phyloP scores from a whole-genome alignment of 192 early-diverging fungal species.

The Entrophospora sp. region DNA sequence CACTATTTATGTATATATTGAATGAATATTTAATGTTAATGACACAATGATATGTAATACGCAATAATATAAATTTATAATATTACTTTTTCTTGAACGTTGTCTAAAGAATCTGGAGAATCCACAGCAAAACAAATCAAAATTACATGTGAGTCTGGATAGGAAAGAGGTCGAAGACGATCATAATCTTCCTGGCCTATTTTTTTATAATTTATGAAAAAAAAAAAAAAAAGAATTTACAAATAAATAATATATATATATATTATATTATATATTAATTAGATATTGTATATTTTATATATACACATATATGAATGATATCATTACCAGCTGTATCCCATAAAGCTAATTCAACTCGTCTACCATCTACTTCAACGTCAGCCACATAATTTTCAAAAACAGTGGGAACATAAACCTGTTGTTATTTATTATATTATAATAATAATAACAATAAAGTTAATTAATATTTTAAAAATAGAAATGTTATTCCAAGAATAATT shows the following conservation, averaged over 20 bases:
- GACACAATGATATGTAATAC: no score
- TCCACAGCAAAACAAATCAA: conserved; percentile 90
- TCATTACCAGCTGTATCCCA: conserved; percentile 70
- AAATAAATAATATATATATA: no score
- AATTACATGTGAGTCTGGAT: conserved; percentile 87
- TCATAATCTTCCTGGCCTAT: conserved; percentile 93
- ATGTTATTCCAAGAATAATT: no score
- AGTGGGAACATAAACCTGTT: conserved; percentile 60
- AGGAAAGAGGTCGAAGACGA: conserved; percentile 83
- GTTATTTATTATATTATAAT: no score
- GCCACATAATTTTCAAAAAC: conserved; percentile 72
- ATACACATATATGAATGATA: neutral
- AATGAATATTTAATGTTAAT: no score
- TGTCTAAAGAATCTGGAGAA: conserved; percentile 73
- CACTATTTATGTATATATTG: no score
- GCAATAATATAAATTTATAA: neutral
- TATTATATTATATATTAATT: no score
- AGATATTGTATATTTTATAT: no score
- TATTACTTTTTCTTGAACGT: conserved; percentile 58
- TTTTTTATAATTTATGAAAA: neutral
- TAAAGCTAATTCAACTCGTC: conserved; percentile 58
- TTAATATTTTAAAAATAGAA: no score
- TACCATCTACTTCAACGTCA: conserved; percentile 60
- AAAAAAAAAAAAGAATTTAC: neutral
- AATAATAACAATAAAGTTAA: no score